A percentile compares a stretch with the other conserved stretches of the same genome.
Conservation (phyloP, 2,329 filamentous ascomycete species). For the Incumbomyces delicatus region DNA sequence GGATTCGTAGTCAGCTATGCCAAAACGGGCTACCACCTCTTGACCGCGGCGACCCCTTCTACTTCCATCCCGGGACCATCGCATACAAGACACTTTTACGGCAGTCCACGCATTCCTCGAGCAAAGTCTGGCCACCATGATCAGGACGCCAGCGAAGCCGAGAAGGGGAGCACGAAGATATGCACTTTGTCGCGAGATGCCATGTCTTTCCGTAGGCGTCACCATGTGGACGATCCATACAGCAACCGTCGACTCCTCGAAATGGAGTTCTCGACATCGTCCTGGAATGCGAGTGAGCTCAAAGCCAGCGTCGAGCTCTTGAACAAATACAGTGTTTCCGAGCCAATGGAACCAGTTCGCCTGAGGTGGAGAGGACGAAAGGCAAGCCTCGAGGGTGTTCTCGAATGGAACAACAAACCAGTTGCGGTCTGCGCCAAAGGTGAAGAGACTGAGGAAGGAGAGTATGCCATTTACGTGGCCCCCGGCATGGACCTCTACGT, state of each 20-base stretch:
- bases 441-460: constrained; percentile 2
- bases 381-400: constrained; percentile 4
- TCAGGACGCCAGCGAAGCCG: neutral
- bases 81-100: constrained; percentile 3
- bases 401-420: constrained; percentile 1
- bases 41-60: constrained; percentile 1
- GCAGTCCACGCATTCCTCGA: neutral
- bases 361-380: constrained; percentile 4
- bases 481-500: constrained; percentile 4
- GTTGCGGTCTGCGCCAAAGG: constrained; percentile 6
- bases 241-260: neutral
- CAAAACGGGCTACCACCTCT: constrained; percentile 1
- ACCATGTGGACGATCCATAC: constrained; percentile 5
- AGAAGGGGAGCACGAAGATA: neutral
- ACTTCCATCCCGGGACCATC: constrained; percentile 1
- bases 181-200: constrained; percentile 2
- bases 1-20: constrained; percentile 2
- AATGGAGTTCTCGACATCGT: constrained; percentile 4
- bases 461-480: constrained; percentile 3
- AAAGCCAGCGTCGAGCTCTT: constrained; percentile 2
- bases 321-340: neutral
- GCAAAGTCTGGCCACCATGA: neutral
- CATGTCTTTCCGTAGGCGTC: constrained; percentile 1
- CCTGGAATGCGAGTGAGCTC: neutral
- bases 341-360: neutral